Base-by-base conservation (phyloP, 345 rosid genomes). In the Gossypium thurberi region DNA sequence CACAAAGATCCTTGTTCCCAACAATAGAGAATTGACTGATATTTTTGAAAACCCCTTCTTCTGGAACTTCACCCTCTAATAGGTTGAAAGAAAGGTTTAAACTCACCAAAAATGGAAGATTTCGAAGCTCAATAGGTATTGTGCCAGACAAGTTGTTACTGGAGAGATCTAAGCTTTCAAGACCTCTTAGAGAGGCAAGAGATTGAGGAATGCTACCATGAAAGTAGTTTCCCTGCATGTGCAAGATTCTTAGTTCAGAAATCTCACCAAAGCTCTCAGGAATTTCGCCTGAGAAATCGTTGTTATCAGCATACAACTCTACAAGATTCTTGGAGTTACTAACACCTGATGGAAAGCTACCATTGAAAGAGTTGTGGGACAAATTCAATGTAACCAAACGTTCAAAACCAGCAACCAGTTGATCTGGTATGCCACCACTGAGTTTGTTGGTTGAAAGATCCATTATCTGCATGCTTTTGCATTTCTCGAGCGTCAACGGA, bases 31-130 rank as follows among this genome's bases (percentile, higher is more conserved):
- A 13, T 4, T 61, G 75, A 57, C 83, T 86, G 2, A 47, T 65
- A 69, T 84, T 81, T 56, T 17, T 47, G 66, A 86, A 85, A 2
- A 78, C 59, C 9, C 91, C 87, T 61, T 60, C 21, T 12, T 2
- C 4, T 10, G 85, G 88, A n/a, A 84, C 53, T 68, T 75, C 81
- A 10, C 90, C 88, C 25, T 84, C 84, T 0, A 87, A 75, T 46
- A 78, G 44, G 23, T 87, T 87, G 48, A 72, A 76, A 61, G 91
- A 85, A 14, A 81, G 69, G 66, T 84, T 76, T 63, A 78, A 74
- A 6, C n/a, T 37, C 0, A 46, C 1, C 2, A 81, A 72, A 7
- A 70, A 60, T 1, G 0, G 23, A 23, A 80, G 25, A 7, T 21
- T 14, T 25, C 60, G 56, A 0, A 83, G 12, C 33, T 50, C 72